phyloP scores from a whole-genome alignment of 169 alveolate genomes.

The Eimeria falciformis region DNA sequence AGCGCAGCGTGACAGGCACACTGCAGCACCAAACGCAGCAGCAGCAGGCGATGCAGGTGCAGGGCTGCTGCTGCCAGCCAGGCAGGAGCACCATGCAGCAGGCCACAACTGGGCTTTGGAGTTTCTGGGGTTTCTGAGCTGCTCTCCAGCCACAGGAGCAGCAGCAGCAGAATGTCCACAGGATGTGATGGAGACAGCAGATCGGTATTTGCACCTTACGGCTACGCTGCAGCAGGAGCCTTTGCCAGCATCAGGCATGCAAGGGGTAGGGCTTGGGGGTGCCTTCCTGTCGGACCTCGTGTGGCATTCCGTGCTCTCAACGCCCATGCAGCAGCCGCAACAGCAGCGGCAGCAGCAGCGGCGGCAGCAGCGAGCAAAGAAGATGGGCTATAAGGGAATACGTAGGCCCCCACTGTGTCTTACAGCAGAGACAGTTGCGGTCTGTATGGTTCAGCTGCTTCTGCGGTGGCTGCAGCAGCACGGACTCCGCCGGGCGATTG shows the following conservation, averaged over 20 bases:
- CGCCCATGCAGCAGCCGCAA: slow-evolving; percentile 36
- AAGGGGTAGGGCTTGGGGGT: not conserved
- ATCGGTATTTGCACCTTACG: slow-evolving; percentile 41
- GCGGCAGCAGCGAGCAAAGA: slow-evolving; percentile 14
- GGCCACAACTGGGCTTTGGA: not conserved
- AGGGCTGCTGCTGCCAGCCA: not conserved
- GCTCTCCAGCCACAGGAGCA: slow-evolving; percentile 26
- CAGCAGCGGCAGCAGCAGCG: slow-evolving; percentile 47
- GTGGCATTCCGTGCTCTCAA: not conserved
- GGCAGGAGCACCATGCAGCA: slow-evolving; percentile 4
- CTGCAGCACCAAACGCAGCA: not conserved
- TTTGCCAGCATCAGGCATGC: not conserved
- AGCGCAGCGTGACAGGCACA: not conserved
- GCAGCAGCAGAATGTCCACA: not conserved
- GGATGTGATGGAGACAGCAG: slow-evolving; percentile 1
- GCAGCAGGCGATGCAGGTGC: not conserved
- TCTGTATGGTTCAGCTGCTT: slow-evolving; percentile 35
- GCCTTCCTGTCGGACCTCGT: slow-evolving; percentile 16
- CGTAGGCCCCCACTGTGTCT: slow-evolving; percentile 23
- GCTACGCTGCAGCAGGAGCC: slow-evolving; percentile 47
- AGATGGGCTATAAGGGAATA: not conserved
- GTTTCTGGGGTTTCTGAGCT: slow-evolving; percentile 30
- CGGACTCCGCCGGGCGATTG: slow-evolving; percentile 15
- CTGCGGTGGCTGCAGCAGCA: slow-evolving; percentile 60
- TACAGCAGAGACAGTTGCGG: slow-evolving; percentile 41